Evolutionary conservation across 495 filamentous ascomycete species (phyloP).

Genomic region (Tuber indicum): DNA sequence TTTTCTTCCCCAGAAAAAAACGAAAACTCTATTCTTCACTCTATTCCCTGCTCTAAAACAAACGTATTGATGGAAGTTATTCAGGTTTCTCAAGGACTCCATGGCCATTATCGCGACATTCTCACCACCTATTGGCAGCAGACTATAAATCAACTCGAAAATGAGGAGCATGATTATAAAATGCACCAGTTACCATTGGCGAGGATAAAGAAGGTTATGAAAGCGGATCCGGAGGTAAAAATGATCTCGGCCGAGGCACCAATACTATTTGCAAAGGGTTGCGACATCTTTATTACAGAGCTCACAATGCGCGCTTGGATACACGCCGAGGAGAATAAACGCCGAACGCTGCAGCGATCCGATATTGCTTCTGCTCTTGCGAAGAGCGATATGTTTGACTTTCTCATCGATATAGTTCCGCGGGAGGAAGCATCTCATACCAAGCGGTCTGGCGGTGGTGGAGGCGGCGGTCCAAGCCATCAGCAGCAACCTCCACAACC

Average conservation of each 20-base stretch:
- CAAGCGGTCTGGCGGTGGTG: slow-evolving; percentile 63
- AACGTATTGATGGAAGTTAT: slow-evolving; percentile 22
- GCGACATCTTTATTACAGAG: slow-evolving; percentile 99
- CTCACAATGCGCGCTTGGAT: slow-evolving; percentile 99
- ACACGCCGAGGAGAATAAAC: slow-evolving; percentile 97
- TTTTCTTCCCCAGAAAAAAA: slow-evolving; percentile 28
- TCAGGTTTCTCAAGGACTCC: slow-evolving; percentile 90
- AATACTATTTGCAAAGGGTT: slow-evolving; percentile 96
- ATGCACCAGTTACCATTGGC: slow-evolving; percentile 90
- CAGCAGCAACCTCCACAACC: slow-evolving; percentile 38
- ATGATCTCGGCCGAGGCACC: slow-evolving; percentile 99
- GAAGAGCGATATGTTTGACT: slow-evolving; percentile 99
- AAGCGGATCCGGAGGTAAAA: slow-evolving; percentile 97
- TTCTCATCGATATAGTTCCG: slow-evolving; percentile 97
- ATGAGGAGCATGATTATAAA: slow-evolving; percentile 95
- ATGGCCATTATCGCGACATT: slow-evolving; percentile 89
- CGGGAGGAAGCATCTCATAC: slow-evolving; percentile 86
- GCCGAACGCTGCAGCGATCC: slow-evolving; percentile 86
- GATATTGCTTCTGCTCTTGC: slow-evolving; percentile 93
- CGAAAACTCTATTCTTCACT: slow-evolving; percentile 20
- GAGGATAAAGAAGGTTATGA: slow-evolving; percentile 99
- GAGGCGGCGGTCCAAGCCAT: slow-evolving; percentile 46
- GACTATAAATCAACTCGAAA: slow-evolving; percentile 88
- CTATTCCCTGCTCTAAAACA: slow-evolving; percentile 18
- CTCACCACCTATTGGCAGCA: slow-evolving; percentile 98